Percentiles rank a stretch among this genome's conserved stretches.
Evolutionary conservation across 1,284 basidiomycete genomes (phyloP).

Genomic region (Rhodotorula sp.): DNA sequence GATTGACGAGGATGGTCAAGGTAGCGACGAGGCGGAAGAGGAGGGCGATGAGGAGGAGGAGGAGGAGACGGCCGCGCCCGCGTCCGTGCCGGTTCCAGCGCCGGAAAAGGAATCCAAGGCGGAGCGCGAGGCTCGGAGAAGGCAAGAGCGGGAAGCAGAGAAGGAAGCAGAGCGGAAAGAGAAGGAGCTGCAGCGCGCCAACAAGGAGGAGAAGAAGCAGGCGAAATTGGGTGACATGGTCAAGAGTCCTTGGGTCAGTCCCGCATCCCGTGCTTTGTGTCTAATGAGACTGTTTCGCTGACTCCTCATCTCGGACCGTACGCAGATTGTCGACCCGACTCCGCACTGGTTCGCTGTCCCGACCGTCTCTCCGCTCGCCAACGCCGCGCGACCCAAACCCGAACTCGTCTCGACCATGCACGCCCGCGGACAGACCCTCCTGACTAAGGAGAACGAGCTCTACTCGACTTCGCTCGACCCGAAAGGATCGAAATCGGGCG

Average conservation of each 20-base stretch:
- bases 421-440: slow-evolving; percentile 36
- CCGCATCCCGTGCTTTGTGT: not conserved
- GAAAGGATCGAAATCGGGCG: slow-evolving; percentile 13
- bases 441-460: slow-evolving; percentile 37
- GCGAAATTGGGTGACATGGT: slow-evolving; percentile 1
- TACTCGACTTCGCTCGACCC: slow-evolving; percentile 42
- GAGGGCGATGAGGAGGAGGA: slow-evolving; percentile 38
- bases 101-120: slow-evolving; percentile 28
- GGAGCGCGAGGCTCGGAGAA: slow-evolving; percentile 42
- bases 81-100: slow-evolving; percentile 3
- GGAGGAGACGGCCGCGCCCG: slow-evolving; percentile 42
- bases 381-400: slow-evolving; percentile 50
- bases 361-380: slow-evolving; percentile 52
- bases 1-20: slow-evolving; percentile 47
- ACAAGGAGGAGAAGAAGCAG: slow-evolving; percentile 41
- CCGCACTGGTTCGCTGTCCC: slow-evolving; percentile 62
- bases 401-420: slow-evolving; percentile 30
- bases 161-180: slow-evolving; percentile 48
- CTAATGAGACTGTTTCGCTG: not conserved
- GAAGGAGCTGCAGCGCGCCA: slow-evolving; percentile 47
- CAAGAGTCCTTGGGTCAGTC: slow-evolving; percentile 39
- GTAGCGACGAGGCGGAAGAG: not conserved
- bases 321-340: slow-evolving; percentile 56
- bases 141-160: slow-evolving; percentile 47
- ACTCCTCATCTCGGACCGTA: not conserved